Conservation (phyloP, 352 stramenopile species). For the Pythium guiyangense region DNA sequence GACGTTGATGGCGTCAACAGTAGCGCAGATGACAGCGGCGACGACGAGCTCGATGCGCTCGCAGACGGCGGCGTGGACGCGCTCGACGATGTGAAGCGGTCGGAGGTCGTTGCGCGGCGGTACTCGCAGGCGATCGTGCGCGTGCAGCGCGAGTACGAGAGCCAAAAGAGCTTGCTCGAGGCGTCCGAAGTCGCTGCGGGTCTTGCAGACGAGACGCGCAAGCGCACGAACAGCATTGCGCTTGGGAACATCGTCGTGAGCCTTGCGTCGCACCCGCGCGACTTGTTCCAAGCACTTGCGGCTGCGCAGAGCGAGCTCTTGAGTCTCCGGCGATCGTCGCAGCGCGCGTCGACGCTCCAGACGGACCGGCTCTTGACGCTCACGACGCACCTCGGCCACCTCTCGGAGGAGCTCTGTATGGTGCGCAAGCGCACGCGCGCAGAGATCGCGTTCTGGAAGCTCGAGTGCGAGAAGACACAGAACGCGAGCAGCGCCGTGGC, state of each 20-base stretch:
- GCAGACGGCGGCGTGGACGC: conserved; percentile 12
- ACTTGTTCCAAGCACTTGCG: conserved; percentile 59
- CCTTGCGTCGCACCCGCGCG: conserved; percentile 47
- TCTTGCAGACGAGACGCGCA: conserved; percentile 35
- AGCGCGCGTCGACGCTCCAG: conserved; percentile 47
- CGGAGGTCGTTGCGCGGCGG: conserved; percentile 36
- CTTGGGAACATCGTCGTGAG: conserved; percentile 45
- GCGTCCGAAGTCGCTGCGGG: conserved; percentile 33
- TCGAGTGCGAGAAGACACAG: conserved; percentile 64
- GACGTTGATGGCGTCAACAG: conserved; percentile 1
- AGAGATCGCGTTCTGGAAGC: conserved; percentile 61
- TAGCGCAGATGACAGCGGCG: not conserved
- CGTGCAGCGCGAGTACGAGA: conserved; percentile 47
- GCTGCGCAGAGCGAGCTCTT: conserved; percentile 38
- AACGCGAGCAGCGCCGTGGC: conserved; percentile 39
- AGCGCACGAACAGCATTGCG: conserved; percentile 53
- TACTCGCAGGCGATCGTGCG: conserved; percentile 52
- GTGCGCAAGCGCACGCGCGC: conserved; percentile 51
- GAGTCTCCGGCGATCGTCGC: conserved; percentile 37
- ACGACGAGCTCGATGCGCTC: conserved; percentile 1
- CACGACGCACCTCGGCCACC: conserved; percentile 56
- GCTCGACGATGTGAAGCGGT: conserved; percentile 35
- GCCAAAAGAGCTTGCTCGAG: conserved; percentile 38
- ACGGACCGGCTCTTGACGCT: conserved; percentile 58
- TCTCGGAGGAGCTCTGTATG: conserved; percentile 63